Base-by-base conservation (phyloP, 2,329 filamentous ascomycete species). In the Colletotrichum phormii region DNA sequence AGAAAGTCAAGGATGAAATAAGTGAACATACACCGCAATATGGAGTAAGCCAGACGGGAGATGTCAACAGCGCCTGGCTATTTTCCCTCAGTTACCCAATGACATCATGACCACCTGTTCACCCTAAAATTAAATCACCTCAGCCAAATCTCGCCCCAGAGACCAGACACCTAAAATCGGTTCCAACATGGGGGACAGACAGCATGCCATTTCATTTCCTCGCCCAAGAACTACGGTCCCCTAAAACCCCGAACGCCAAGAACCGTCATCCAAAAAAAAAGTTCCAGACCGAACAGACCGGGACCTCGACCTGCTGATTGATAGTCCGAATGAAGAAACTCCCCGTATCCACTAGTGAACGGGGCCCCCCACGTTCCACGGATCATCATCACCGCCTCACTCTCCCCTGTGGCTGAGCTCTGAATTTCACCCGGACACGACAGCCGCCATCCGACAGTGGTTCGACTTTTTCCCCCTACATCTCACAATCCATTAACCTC, bases 391-490 rank as follows among this genome's bases (percentile, higher is more conserved):
- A 33, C 62, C 51, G 64, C 42, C 55, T 61, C 57, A n/a, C 22
- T 18, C 26, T 18, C 63, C 42, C 22, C 26, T 57, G 37, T 72
- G 70, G 65, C 65, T 64, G 33, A 69, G 60, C 70, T 29, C 18
- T 15, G 18, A 13, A 13, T 15, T 18, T 7, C 18, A 29, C 31
- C 15, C 49, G 3, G 12, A 57, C 53, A 55, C 31, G 22, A 49
- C 93, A 29, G 55, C 53, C 59, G 54, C 24, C 65, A 42, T 60
- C 66, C 66, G 54, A 70, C 42, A 18, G 66, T 61, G 66, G 70
- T 70, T 57, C 66, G 70, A 72, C 70, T 64, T 64, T 68, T 42
- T 60, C n/a, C 51, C 59, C 31, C 7, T 18, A 6, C 15, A 42
- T 18, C 26, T 13, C 37, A 15, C 15, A 42, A 42, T 42, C 5